These are phyloP conservation scores for Rhizophagus clarus DNA, from an alignment of 192 early-diverging fungal genomes.

Conservation along the genomic window DNA sequence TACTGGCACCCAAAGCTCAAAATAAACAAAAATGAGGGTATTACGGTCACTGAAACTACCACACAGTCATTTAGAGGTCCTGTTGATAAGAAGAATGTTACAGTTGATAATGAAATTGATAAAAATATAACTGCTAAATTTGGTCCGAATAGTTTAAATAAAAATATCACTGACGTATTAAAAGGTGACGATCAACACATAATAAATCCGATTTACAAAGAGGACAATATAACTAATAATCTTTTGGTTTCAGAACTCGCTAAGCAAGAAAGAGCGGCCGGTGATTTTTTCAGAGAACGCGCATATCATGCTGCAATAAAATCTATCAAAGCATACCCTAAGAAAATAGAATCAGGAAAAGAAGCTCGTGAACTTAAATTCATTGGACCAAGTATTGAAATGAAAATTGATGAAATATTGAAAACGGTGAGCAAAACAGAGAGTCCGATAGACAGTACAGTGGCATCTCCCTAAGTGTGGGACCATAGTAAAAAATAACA, in stretches of 20 bases:
- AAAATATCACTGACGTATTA: neutral
- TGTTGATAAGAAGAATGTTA: no score
- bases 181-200: neutral
- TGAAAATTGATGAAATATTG: conserved; percentile 32
- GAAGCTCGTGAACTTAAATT: conserved; percentile 23
- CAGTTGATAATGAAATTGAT: neutral
- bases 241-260: conserved; percentile 5
- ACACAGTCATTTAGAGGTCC: no score
- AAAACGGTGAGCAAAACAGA: conserved; percentile 20
- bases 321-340: conserved; percentile 16
- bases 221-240: neutral
- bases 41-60: no score
- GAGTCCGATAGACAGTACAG: no score
- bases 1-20: neutral
- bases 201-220: neutral
- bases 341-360: conserved; percentile 22
- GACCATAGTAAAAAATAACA: no score
- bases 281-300: conserved; percentile 24
- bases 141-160: neutral
- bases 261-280: neutral
- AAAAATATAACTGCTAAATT: neutral
- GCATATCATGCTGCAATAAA: conserved; percentile 29
- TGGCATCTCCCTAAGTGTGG: no score
- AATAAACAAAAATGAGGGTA: neutral
- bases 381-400: conserved; percentile 24